Evolutionary conservation across 345 rosid species (phyloP), one percentile per base, ranked within the genome.

Genomic region (Brassica napus): DNA sequence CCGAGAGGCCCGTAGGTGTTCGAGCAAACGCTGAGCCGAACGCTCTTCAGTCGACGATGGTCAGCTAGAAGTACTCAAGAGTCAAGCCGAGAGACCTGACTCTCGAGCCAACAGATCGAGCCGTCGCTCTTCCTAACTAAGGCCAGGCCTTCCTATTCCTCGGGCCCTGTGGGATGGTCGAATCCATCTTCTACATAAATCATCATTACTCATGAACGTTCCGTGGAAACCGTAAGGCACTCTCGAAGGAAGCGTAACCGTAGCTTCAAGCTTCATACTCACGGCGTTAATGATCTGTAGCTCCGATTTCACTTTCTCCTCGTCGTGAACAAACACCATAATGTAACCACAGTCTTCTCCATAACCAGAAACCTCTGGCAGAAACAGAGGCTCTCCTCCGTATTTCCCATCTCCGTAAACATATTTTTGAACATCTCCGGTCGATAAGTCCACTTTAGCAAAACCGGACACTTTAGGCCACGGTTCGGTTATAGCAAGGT

Each of bases 381-480:
- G 60, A 75, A 92, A 92, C 71, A 86, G 30, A 65, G 97, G 95
- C 80, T 92, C 97, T 0, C 97, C 95, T 0, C 97, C 97, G 16
- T 80, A 90, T 81, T 80, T 88, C 1, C 72, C 67, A 1, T 86
- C 83, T 1, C 97, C 95, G 5, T 92, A 90, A 1, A 86, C 74
- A 69, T 84, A 85, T 30, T 89, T 90, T 14, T 57, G 66, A 18
- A 82, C 83, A 6, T 87, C 86, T 7, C 97, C 97, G 0, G 85
- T 86, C 9, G 72, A 81, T 7, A 92, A 83, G 39, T 90, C 93
- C 9, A 88, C 95, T 79, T 90, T 92, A 3, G 97, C 95, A 1
- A 92, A 89, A 16, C 95, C 97, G 10, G 97, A 92, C 0, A 92
- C 97, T 79, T 87, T 92, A 3, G 97, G 97, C 97, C 97, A 92